A percentile compares a stretch with the other conserved stretches of the same genome.
These are phyloP conservation scores for Diophrys sp. DNA, from an alignment of 73 alveolate species.

Conservation along the genomic window DNA sequence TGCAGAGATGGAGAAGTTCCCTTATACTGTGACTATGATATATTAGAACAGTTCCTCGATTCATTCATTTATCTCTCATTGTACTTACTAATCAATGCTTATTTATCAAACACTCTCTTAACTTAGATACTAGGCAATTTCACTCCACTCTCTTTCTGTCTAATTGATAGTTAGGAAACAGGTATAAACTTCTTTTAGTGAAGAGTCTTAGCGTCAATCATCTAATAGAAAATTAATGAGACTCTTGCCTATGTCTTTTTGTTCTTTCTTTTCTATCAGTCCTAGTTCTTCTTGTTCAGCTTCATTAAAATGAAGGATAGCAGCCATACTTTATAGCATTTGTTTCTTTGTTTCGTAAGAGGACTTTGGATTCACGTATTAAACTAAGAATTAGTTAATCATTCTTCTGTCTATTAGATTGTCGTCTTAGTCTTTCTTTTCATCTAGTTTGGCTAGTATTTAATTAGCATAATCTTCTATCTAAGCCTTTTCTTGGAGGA, in stretches of 20 bases:
- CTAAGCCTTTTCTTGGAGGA: slow-evolving; percentile 4
- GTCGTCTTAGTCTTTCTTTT: slow-evolving; percentile 24
- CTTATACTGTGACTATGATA: no score
- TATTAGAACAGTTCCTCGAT: no score
- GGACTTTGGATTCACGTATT: slow-evolving; percentile 33
- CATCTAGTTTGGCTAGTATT: slow-evolving; percentile 24
- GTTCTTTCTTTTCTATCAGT: neutral
- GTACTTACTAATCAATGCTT: no score
- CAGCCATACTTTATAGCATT: slow-evolving; percentile 51
- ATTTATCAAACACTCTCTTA: no score
- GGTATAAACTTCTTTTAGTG: no score
- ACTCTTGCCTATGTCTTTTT: neutral
- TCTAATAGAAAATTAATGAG: neutral
- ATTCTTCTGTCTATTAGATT: slow-evolving; percentile 44
- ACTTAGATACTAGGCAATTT: no score
- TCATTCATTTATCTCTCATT: no score
- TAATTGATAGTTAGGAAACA: no score
- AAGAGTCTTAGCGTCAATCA: no score
- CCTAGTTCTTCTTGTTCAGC: slow-evolving; percentile 25
- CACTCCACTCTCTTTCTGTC: no score
- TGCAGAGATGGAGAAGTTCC: no score
- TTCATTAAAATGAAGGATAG: slow-evolving; percentile 30
- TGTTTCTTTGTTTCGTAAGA: slow-evolving; percentile 10
- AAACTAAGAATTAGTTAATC: slow-evolving; percentile 47
- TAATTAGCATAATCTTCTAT: slow-evolving; percentile 27